phyloP scores from a whole-genome alignment of 805 yeast genomes.

The Yamadazyma insecticola region DNA sequence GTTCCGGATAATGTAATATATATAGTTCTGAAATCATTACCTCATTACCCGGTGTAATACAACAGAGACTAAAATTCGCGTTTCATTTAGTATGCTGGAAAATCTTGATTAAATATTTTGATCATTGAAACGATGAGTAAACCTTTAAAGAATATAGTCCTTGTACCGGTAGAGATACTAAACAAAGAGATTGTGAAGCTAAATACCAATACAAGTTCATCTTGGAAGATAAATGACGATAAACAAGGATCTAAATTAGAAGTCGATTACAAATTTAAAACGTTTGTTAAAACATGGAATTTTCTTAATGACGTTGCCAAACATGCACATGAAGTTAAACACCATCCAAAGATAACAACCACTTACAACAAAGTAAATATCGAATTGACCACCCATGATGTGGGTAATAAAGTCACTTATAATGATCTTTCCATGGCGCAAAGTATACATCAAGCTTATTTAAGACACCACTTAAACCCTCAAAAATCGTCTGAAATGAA shows the following conservation, averaged over 20 bases:
- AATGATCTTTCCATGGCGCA: slow-evolving; percentile 57
- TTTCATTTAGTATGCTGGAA: too few relatives aligned
- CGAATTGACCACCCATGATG: slow-evolving; percentile 63
- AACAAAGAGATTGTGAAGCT: too few relatives aligned
- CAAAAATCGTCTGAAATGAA: slow-evolving; percentile 2
- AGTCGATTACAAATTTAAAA: slow-evolving; percentile 30
- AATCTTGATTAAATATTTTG: too few relatives aligned
- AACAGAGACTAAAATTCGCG: too few relatives aligned
- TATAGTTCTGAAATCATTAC: slow-evolving; percentile 36
- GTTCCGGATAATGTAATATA: slow-evolving; percentile 31
- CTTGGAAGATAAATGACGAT: too few relatives aligned
- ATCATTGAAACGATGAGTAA: too few relatives aligned
- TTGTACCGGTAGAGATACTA: too few relatives aligned
- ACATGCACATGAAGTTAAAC: slow-evolving; percentile 54
- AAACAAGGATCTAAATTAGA: not conserved
- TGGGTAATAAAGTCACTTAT: slow-evolving; percentile 43
- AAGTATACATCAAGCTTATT: slow-evolving; percentile 17
- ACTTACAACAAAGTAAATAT: slow-evolving; percentile 56
- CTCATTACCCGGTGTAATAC: too few relatives aligned
- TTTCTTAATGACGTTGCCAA: slow-evolving; percentile 56
- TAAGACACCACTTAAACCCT: too few relatives aligned
- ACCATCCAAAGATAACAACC: slow-evolving; percentile 68
- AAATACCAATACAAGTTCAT: too few relatives aligned
- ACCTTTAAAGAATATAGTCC: too few relatives aligned
- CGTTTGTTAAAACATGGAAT: slow-evolving; percentile 63